Conservation (phyloP, 495 filamentous ascomycete genomes). For the Bombardia bombarda region DNA sequence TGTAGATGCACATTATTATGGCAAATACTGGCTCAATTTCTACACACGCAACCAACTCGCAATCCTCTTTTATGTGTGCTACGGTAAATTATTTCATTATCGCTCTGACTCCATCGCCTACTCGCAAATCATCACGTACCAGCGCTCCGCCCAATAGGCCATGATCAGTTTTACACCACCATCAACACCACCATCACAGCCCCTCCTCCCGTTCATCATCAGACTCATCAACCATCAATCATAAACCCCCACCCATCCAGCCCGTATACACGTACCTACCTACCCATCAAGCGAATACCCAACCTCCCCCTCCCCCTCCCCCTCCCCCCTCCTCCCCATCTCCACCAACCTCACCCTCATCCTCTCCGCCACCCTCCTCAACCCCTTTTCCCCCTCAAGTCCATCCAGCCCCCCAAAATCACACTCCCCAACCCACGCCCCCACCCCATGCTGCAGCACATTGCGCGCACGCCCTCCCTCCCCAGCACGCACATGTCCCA, state of each 20-base stretch:
- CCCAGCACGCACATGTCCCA: conserved; percentile 53
- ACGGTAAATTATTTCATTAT: no score
- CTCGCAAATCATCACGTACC: no score
- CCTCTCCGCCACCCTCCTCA: conserved; percentile 42
- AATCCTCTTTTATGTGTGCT: no score
- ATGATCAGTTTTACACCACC: no score
- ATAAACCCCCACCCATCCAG: conserved; percentile 9
- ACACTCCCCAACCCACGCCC: conserved; percentile 56
- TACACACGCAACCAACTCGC: no score
- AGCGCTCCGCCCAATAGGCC: no score
- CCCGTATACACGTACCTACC: neutral
- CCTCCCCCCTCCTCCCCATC: conserved; percentile 50
- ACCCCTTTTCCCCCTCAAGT: conserved; percentile 29
- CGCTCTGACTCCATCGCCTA: no score
- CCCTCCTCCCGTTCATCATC: no score
- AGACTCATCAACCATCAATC: neutral
- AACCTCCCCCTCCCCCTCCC: conserved; percentile 48
- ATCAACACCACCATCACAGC: no score
- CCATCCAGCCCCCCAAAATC: conserved; percentile 44
- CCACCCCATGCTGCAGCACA: conserved; percentile 80
- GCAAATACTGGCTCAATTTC: no score
- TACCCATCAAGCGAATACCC: conserved; percentile 43
- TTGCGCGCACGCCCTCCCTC: conserved; percentile 57
- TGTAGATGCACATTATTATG: no score
- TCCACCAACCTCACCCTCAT: conserved; percentile 48